Conservation (phyloP, 1,139 yeast species). For the Yamadazyma friedrichii region DNA sequence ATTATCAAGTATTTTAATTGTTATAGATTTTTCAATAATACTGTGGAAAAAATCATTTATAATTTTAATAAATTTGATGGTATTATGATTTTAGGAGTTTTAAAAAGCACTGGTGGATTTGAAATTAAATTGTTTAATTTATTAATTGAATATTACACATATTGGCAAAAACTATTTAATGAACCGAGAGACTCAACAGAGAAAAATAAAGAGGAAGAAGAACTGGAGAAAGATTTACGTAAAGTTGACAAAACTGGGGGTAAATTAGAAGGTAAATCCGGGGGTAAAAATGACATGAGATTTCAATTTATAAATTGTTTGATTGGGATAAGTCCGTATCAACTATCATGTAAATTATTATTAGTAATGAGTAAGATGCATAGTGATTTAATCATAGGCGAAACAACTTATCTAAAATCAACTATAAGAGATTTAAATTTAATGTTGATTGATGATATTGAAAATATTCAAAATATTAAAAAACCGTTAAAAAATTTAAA, state of each 20-base stretch:
- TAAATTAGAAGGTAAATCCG: not conserved
- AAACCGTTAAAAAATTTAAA: conserved; percentile 14
- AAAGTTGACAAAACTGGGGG: not conserved
- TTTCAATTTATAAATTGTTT: conserved; percentile 51
- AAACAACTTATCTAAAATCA: conserved; percentile 36
- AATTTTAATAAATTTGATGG: conserved; percentile 8
- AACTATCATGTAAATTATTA: conserved; percentile 52
- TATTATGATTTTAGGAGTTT: conserved; percentile 12
- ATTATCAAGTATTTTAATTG: conserved; percentile 22
- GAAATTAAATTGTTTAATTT: conserved; percentile 46
- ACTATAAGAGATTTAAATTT: conserved; percentile 46
- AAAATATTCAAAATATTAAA: conserved; percentile 17
- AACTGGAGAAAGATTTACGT: not conserved
- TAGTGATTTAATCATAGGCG: conserved; percentile 42
- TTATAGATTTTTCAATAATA: conserved; percentile 18
- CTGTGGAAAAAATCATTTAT: conserved; percentile 11
- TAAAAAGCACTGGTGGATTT: conserved; percentile 11
- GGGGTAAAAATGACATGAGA: conserved; percentile 27
- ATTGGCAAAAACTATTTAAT: conserved; percentile 45
- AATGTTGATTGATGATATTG: conserved; percentile 57
- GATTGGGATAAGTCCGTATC: conserved; percentile 58
- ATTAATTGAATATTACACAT: conserved; percentile 51
- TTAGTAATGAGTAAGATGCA: conserved; percentile 53
- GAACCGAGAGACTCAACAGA: conserved; percentile 12
- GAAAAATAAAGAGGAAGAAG: conserved; percentile 7